Evolutionary conservation across 192 early-diverging fungal species (phyloP).

Genomic region (Coemansia sp.): DNA sequence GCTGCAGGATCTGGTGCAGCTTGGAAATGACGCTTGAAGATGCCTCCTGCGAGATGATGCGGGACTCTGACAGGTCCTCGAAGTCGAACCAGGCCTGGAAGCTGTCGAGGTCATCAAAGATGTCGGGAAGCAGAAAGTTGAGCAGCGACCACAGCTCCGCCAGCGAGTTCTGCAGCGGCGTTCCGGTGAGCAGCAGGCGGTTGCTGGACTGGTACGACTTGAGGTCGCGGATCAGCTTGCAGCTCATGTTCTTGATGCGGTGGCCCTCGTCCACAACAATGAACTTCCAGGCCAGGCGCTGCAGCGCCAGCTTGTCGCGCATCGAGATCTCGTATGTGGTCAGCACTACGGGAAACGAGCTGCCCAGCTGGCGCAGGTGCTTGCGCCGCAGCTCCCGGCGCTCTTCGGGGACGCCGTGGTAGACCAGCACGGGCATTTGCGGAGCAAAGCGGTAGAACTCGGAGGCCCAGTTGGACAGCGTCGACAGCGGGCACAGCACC

Average conservation of each 20-base stretch:
- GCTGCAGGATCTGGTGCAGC: conserved; percentile 85
- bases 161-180: conserved; percentile 92
- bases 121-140: conserved; percentile 93
- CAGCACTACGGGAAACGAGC: conserved; percentile 77
- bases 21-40: conserved; percentile 68
- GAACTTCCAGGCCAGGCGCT: conserved; percentile 76
- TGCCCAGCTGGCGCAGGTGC: conserved; percentile 60
- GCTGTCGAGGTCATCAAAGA: conserved; percentile 83
- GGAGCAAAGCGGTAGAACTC: conserved; percentile 90
- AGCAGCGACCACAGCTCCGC: conserved; percentile 93
- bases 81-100: conserved; percentile 89
- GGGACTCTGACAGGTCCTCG: conserved; percentile 65
- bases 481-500: conserved; percentile 85
- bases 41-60: conserved; percentile 67
- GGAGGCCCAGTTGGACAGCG: conserved; percentile 87
- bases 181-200: conserved; percentile 86
- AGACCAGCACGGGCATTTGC: conserved; percentile 71
- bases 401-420: conserved; percentile 78
- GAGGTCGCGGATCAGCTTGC: conserved; percentile 82
- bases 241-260: conserved; percentile 94
- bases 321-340: conserved; percentile 91
- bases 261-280: conserved; percentile 96
- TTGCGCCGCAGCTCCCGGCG: conserved; percentile 66
- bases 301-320: conserved; percentile 74
- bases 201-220: conserved; percentile 83